Evolutionary conservation across 768 basidiomycete species (phyloP).

Genomic region (Termitomyces bulborhizus): DNA sequence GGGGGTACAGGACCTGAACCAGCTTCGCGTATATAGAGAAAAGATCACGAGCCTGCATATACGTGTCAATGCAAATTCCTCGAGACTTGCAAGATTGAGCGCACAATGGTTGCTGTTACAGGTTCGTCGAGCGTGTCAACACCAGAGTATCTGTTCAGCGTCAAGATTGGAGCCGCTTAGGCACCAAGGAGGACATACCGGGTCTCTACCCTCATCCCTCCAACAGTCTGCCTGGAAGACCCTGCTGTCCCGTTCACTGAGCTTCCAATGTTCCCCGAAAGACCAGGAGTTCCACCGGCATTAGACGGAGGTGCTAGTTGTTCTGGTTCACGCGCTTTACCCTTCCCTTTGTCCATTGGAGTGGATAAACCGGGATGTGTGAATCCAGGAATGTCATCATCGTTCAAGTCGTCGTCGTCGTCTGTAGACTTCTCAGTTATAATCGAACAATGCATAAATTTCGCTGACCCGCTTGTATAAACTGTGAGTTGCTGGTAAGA

Average conservation of each 20-base stretch:
- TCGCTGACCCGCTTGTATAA: constrained; percentile 70
- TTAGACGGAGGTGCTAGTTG: constrained; percentile 40
- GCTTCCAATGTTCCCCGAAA: constrained; percentile 73
- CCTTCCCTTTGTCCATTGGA: constrained; percentile 68
- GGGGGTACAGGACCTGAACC: constrained; percentile 89
- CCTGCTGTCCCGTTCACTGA: constrained; percentile 32
- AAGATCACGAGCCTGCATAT: constrained; percentile 73
- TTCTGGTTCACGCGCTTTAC: constrained; percentile 51
- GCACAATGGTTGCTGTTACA: constrained; percentile 79
- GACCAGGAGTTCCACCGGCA: constrained; percentile 23
- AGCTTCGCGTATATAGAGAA: constrained; percentile 89
- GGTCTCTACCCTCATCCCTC: constrained; percentile 86
- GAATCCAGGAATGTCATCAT: constrained; percentile 77
- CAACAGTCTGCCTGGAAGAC: constrained; percentile 58
- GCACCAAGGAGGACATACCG: constrained; percentile 42
- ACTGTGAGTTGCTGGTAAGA: constrained; percentile 60
- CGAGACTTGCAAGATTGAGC: constrained; percentile 17
- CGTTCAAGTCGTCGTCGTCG: constrained; percentile 80
- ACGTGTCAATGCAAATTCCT: constrained; percentile 2
- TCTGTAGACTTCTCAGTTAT: constrained; percentile 31
- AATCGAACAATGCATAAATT: neutral
- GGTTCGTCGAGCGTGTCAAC: constrained; percentile 91
- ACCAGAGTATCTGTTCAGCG: constrained; percentile 57
- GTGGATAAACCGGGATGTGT: constrained; percentile 52
- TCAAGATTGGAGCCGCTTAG: neutral